Evolutionary conservation across 345 rosid genomes (phyloP).

Genomic region (Citrus hindsii): DNA sequence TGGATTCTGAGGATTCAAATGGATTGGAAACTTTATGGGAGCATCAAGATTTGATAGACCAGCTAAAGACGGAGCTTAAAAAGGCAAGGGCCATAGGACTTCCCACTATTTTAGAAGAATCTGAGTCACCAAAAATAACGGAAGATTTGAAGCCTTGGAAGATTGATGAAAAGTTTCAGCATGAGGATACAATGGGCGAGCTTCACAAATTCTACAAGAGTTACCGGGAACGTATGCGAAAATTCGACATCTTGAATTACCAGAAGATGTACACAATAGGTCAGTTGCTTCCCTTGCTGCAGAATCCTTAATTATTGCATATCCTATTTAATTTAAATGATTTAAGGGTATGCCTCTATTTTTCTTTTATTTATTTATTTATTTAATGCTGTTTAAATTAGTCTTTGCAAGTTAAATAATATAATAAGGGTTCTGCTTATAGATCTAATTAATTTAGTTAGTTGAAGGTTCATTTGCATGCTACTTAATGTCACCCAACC

Average conservation of each 20-base stretch:
- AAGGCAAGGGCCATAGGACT: slow-evolving; percentile 81
- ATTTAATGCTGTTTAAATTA: background rate
- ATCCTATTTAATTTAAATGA: background rate
- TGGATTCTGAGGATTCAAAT: slow-evolving; percentile 41
- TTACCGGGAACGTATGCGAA: slow-evolving; percentile 86
- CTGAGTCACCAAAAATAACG: slow-evolving; percentile 64
- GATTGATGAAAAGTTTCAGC: slow-evolving; percentile 67
- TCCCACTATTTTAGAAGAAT: slow-evolving; percentile 76
- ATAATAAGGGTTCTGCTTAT: background rate
- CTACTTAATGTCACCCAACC: slow-evolving; percentile 16
- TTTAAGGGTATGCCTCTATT: slow-evolving; percentile 5
- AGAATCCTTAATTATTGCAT: background rate
- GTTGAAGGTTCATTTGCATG: background rate
- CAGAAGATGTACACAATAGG: slow-evolving; percentile 93
- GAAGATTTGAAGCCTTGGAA: slow-evolving; percentile 94
- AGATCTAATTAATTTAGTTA: background rate
- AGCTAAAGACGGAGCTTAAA: slow-evolving; percentile 83
- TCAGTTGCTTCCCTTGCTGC: slow-evolving; percentile 30
- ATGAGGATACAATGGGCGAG: slow-evolving; percentile 61
- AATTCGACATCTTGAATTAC: slow-evolving; percentile 84
- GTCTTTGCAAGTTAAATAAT: background rate
- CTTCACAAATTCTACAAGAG: slow-evolving; percentile 86
- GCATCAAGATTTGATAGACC: slow-evolving; percentile 92
- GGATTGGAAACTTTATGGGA: slow-evolving; percentile 78
- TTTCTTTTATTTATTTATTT: too few species aligned